Evolutionary conservation across 192 early-diverging fungal species (phyloP).

Genomic region (Backusella tarrabulga): DNA sequence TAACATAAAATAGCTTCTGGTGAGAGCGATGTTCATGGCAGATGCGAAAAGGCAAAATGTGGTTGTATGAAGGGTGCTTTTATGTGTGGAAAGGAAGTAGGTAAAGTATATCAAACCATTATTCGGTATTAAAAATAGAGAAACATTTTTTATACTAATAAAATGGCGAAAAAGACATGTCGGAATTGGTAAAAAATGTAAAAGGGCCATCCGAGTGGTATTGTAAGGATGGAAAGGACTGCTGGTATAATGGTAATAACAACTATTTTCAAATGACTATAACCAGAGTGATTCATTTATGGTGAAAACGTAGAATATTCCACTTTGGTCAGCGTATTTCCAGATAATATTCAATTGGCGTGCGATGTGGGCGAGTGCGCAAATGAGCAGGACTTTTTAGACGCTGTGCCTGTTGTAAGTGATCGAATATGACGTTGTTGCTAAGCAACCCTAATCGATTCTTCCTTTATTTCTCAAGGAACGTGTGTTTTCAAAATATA

Average conservation of each 20-base stretch:
- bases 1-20: conserved; percentile 10
- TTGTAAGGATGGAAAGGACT: conserved; percentile 33
- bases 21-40: conserved; percentile 29
- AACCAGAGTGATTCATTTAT: background rate
- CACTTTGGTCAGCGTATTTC: conserved; percentile 33
- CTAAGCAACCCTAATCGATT: background rate
- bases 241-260: conserved; percentile 37
- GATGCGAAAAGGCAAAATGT: conserved; percentile 72
- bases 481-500: conserved; percentile 21
- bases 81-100: conserved; percentile 76
- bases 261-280: background rate
- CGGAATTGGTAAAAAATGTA: conserved; percentile 34
- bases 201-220: conserved; percentile 38
- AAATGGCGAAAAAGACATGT: conserved; percentile 23
- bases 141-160: too few relatives aligned
- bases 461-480: conserved; percentile 10
- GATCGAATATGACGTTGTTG: background rate
- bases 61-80: conserved; percentile 72
- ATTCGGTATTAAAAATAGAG: too few relatives aligned
- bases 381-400: conserved; percentile 37
- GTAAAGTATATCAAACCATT: conserved; percentile 8
- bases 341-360: conserved; percentile 61
- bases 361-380: conserved; percentile 82
- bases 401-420: conserved; percentile 30
- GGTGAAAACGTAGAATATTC: conserved; percentile 29